These are phyloP conservation scores for Babesia microti DNA, from an alignment of 169 alveolate species.

Conservation along the genomic window DNA sequence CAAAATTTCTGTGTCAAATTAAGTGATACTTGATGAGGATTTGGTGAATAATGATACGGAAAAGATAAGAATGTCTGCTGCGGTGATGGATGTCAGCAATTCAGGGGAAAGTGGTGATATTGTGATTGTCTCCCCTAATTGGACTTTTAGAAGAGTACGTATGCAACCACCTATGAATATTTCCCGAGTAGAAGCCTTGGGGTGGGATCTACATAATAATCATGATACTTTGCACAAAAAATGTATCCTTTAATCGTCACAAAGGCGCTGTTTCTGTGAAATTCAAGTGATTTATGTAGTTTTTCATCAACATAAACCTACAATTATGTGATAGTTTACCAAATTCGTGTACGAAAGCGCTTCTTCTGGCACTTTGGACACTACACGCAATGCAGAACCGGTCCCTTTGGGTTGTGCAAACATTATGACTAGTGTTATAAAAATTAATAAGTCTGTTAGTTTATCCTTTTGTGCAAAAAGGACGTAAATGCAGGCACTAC, in stretches of 20 bases:
- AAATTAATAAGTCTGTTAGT: constrained; percentile 1
- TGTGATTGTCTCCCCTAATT: constrained; percentile 37
- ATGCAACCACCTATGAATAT: constrained; percentile 41
- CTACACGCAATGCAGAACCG: constrained; percentile 19
- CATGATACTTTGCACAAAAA: constrained; percentile 35
- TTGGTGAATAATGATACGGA: constrained; percentile 37
- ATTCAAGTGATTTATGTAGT: constrained; percentile 23
- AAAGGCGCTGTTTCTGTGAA: constrained; percentile 32
- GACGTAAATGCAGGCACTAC: constrained; percentile 41
- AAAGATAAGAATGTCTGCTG: constrained; percentile 31
- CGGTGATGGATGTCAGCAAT: constrained; percentile 6
- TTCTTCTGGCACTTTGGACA: constrained; percentile 46
- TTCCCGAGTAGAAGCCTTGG: constrained; percentile 26
- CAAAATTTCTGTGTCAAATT: too few relatives aligned
- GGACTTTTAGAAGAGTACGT: constrained; percentile 18
- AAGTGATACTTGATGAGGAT: too few relatives aligned
- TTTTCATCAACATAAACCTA: constrained; percentile 41
- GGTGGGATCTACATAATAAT: constrained; percentile 15
- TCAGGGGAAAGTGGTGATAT: constrained; percentile 12
- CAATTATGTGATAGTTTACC: constrained; percentile 11
- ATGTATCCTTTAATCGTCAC: constrained; percentile 32
- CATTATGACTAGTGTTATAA: not conserved
- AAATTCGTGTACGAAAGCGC: constrained; percentile 42
- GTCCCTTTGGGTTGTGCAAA: not conserved
- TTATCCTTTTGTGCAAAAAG: constrained; percentile 15